These are phyloP conservation scores for Schizophyllum amplum DNA, from an alignment of 1,284 basidiomycete genomes.

Conservation along the genomic window DNA sequence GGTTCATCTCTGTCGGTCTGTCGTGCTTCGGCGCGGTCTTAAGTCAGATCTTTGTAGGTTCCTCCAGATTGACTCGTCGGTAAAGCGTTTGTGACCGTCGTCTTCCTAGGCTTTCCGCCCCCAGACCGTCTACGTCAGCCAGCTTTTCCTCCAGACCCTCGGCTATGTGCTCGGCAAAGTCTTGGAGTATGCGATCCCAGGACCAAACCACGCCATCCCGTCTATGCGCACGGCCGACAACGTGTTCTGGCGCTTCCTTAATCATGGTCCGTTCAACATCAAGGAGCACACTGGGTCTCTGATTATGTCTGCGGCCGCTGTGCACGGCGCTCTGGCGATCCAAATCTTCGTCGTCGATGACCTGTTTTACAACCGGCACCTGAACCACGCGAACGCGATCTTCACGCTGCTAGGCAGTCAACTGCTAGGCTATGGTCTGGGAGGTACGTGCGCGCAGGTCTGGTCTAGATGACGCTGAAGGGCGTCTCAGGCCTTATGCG, in stretches of 20 bases:
- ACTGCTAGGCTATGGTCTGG: constrained; percentile 31
- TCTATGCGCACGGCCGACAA: constrained; percentile 29
- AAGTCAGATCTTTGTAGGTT: constrained; percentile 38
- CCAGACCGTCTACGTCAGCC: constrained; percentile 51
- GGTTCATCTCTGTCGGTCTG: constrained; percentile 35
- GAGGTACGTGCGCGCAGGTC: constrained; percentile 5
- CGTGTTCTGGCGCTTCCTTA: constrained; percentile 44
- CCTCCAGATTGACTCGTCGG: not conserved
- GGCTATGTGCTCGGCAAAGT: constrained; percentile 31
- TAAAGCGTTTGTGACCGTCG: not conserved
- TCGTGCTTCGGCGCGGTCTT: constrained; percentile 49
- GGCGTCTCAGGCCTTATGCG: constrained; percentile 8
- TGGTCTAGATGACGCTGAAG: not conserved
- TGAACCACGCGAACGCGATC: constrained; percentile 41
- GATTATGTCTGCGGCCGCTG: constrained; percentile 49
- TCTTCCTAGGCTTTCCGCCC: constrained; percentile 31
- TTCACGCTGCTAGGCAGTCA: constrained; percentile 27
- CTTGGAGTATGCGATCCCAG: constrained; percentile 40
- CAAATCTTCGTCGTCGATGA: constrained; percentile 44
- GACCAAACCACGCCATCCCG: constrained; percentile 24
- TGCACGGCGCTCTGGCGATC: constrained; percentile 39
- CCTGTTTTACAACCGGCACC: constrained; percentile 38
- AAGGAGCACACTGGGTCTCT: constrained; percentile 56
- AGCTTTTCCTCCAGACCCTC: constrained; percentile 49
- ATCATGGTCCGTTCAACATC: constrained; percentile 42